phyloP scores from a whole-genome alignment of 768 basidiomycete species.

The Tubosaeta brunneosetosa region DNA sequence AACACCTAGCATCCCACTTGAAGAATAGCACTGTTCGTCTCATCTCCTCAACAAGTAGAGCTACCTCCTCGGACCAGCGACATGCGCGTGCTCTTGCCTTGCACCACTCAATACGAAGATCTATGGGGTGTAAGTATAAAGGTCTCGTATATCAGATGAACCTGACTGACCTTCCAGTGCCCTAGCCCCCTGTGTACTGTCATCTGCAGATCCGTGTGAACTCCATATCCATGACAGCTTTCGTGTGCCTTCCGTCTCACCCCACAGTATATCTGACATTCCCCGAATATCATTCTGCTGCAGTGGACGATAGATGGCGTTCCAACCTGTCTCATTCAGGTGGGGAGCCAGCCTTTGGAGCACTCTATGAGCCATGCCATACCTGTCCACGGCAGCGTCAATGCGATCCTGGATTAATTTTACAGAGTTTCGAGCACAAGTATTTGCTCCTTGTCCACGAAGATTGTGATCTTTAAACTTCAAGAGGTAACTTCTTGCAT shows the following conservation, averaged over 20 bases:
- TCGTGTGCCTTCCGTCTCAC: neutral
- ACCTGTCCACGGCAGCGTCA: neutral
- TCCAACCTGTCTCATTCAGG: neutral
- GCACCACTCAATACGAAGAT: no score
- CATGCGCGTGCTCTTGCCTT: no score
- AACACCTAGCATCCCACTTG: no score
- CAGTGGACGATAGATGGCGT: neutral
- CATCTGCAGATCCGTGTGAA: no score
- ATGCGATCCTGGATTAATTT: neutral
- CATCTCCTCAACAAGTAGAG: no score
- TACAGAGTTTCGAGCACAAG: neutral
- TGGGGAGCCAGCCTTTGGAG: neutral
- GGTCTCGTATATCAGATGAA: no score
- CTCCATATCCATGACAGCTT: neutral
- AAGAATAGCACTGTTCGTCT: no score
- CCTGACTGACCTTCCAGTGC: no score
- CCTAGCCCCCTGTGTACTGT: no score
- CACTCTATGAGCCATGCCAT: neutral
- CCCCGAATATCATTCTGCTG: neutral
- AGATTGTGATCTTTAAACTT: slow-evolving; percentile 6
- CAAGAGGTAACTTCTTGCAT: neutral
- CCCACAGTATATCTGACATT: neutral
- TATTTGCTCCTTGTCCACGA: slow-evolving; percentile 1
- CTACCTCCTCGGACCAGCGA: no score
- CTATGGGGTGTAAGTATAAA: no score